These are phyloP conservation scores for Daldinia concentrica DNA, from an alignment of 495 filamentous ascomycete genomes.

Conservation along the genomic window DNA sequence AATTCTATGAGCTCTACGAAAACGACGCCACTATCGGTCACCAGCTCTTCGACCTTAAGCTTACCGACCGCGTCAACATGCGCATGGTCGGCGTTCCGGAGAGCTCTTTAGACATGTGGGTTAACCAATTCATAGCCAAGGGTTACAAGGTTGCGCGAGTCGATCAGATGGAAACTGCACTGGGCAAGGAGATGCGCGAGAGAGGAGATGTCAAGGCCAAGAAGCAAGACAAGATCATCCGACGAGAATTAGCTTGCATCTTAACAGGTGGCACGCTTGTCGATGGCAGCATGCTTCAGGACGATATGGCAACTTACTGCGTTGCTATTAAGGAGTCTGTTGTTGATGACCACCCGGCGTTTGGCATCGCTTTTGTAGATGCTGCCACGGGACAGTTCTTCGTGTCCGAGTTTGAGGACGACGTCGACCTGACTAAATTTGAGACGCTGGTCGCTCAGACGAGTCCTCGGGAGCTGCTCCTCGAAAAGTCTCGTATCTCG, in stretches of 20 bases:
- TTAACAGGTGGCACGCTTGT: slow-evolving; percentile 93
- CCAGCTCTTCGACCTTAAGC: slow-evolving; percentile 96
- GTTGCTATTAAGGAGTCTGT: slow-evolving; percentile 93
- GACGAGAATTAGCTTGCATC: slow-evolving; percentile 87
- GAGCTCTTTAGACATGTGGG: slow-evolving; percentile 89
- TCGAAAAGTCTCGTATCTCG: slow-evolving; percentile 89
- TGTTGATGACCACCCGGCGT: slow-evolving; percentile 78
- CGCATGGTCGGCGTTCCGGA: slow-evolving; percentile 97
- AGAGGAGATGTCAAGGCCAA: slow-evolving; percentile 67
- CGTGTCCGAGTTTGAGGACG: slow-evolving; percentile 89
- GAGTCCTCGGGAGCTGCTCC: slow-evolving; percentile 84
- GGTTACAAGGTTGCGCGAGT: slow-evolving; percentile 96
- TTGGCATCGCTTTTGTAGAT: slow-evolving; percentile 94
- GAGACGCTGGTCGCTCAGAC: slow-evolving; percentile 97
- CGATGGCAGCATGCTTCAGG: slow-evolving; percentile 95
- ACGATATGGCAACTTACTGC: slow-evolving; percentile 97
- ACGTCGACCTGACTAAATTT: slow-evolving; percentile 94
- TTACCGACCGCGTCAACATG: slow-evolving; percentile 99
- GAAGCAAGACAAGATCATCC: slow-evolving; percentile 90
- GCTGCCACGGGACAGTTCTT: slow-evolving; percentile 96
- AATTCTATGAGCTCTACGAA: slow-evolving; percentile 99
- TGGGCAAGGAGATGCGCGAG: slow-evolving; percentile 98
- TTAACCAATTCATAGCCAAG: slow-evolving; percentile 93
- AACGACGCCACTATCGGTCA: slow-evolving; percentile 98
- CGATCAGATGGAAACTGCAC: slow-evolving; percentile 92